Conservation (phyloP, 805 yeast species). For the Lachancea fermentati region DNA sequence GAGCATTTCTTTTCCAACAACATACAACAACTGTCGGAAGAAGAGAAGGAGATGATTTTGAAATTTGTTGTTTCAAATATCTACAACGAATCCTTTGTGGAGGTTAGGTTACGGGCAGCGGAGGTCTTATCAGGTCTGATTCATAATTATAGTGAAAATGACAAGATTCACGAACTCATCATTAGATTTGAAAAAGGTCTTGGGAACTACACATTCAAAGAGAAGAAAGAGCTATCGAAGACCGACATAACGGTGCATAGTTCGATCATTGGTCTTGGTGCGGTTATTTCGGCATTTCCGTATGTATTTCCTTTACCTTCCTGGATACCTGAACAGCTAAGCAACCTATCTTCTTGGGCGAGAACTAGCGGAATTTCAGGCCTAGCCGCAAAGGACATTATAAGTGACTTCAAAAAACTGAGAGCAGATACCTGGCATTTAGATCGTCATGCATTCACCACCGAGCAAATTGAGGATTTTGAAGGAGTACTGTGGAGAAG, state of each 20-base stretch:
- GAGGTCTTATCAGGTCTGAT: constrained; percentile 73
- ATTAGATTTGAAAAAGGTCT: constrained; percentile 35
- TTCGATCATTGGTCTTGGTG: constrained; percentile 82
- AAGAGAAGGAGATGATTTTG: constrained; percentile 47
- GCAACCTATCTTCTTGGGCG: constrained; percentile 64
- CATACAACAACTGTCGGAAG: constrained; percentile 44
- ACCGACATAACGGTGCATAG: constrained; percentile 60
- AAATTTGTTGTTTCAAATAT: constrained; percentile 43
- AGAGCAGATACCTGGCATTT: constrained; percentile 96
- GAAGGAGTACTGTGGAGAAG: constrained; percentile 94
- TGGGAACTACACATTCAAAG: constrained; percentile 23
- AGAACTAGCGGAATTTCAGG: constrained; percentile 76
- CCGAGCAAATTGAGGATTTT: constrained; percentile 77
- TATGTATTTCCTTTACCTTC: constrained; percentile 84
- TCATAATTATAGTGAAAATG: constrained; percentile 49
- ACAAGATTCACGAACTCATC: constrained; percentile 34
- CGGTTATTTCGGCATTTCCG: constrained; percentile 84
- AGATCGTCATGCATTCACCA: constrained; percentile 68
- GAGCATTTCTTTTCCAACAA: constrained; percentile 70
- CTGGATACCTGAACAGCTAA: constrained; percentile 78
- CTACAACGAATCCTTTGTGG: constrained; percentile 58
- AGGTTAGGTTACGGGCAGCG: constrained; percentile 71
- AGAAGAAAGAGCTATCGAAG: constrained; percentile 33
- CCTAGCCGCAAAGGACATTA: constrained; percentile 70
- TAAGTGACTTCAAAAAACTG: constrained; percentile 82